phyloP scores from a whole-genome alignment of 192 early-diverging fungal species.

The Diversispora eburnea region DNA sequence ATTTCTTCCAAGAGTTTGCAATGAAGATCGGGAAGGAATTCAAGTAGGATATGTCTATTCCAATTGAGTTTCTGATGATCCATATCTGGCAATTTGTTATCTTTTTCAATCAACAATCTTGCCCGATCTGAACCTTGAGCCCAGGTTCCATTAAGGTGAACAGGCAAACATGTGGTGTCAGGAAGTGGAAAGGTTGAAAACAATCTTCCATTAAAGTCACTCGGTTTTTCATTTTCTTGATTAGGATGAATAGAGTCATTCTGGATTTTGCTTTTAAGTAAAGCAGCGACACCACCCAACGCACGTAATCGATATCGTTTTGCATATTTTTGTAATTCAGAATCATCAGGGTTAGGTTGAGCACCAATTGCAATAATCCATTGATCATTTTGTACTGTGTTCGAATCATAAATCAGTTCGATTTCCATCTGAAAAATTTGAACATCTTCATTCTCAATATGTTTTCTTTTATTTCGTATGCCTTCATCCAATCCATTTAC shows the following conservation, averaged over 20 bases:
- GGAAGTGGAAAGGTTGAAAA: slow-evolving; percentile 36
- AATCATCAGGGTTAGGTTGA: too few relatives aligned
- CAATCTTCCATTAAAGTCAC: slow-evolving; percentile 17
- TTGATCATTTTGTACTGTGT: too few relatives aligned
- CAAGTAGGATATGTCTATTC: neutral
- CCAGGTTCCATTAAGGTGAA: slow-evolving; percentile 41
- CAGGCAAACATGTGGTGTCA: slow-evolving; percentile 26
- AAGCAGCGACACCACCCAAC: too few relatives aligned
- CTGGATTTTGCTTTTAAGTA: too few relatives aligned
- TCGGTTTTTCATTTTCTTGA: neutral
- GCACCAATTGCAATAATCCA: too few relatives aligned
- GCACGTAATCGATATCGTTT: too few relatives aligned
- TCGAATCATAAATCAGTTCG: too few relatives aligned
- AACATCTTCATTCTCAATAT: neutral
- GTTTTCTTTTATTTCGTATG: neutral
- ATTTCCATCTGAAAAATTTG: neutral
- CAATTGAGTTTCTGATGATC: neutral
- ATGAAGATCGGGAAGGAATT: neutral
- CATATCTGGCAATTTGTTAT: neutral
- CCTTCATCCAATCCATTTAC: neutral
- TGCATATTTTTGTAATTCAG: too few relatives aligned
- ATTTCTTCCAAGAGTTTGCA: slow-evolving; percentile 6
- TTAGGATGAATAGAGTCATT: neutral
- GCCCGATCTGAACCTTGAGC: slow-evolving; percentile 33
- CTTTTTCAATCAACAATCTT: neutral